A percentile compares a stretch with the other conserved stretches of the same genome.
Evolutionary conservation across 2,329 filamentous ascomycete genomes (phyloP).

Genomic region (Taxawa tesnikishii): DNA sequence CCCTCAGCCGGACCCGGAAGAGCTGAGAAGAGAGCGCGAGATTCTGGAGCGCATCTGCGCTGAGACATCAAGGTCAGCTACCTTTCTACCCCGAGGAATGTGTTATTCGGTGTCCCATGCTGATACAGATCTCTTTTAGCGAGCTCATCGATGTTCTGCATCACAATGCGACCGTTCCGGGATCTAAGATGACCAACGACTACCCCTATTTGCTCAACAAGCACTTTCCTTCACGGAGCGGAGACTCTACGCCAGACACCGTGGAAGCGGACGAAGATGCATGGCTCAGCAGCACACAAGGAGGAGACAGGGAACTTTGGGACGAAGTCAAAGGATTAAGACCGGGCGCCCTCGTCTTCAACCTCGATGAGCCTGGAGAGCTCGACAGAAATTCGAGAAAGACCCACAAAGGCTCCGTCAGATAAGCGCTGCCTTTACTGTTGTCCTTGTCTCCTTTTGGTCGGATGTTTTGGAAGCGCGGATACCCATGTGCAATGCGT

Average conservation of each 20-base stretch:
- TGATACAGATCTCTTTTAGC: conserved; percentile 17
- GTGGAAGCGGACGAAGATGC: conserved; percentile 8
- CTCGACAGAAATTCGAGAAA: too few relatives aligned
- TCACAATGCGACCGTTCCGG: conserved; percentile 23
- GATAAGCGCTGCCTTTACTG: too few relatives aligned
- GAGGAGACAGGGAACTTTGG: conserved; percentile 11
- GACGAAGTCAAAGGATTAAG: conserved; percentile 13
- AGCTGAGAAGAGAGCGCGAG: conserved; percentile 34
- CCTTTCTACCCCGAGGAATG: neutral
- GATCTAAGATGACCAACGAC: conserved; percentile 23
- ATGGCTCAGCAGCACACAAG: conserved; percentile 18
- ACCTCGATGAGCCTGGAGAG: conserved; percentile 2
- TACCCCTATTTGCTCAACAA: conserved; percentile 30
- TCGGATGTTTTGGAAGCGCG: too few relatives aligned
- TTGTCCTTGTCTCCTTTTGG: too few relatives aligned
- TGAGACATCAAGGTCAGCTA: conserved; percentile 32
- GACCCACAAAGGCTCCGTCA: too few relatives aligned
- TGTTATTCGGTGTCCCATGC: neutral
- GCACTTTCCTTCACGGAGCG: conserved; percentile 17
- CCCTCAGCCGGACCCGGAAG: conserved; percentile 34
- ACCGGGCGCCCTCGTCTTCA: conserved; percentile 13
- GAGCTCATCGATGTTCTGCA: conserved; percentile 39
- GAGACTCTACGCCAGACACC: conserved; percentile 3
- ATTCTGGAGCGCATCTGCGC: conserved; percentile 36
- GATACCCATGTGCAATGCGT: too few relatives aligned